Percentiles rank a stretch among this genome's conserved stretches.
These are phyloP conservation scores for Epichloe gansuensis DNA, from an alignment of 2,329 filamentous ascomycete species.

Conservation along the genomic window DNA sequence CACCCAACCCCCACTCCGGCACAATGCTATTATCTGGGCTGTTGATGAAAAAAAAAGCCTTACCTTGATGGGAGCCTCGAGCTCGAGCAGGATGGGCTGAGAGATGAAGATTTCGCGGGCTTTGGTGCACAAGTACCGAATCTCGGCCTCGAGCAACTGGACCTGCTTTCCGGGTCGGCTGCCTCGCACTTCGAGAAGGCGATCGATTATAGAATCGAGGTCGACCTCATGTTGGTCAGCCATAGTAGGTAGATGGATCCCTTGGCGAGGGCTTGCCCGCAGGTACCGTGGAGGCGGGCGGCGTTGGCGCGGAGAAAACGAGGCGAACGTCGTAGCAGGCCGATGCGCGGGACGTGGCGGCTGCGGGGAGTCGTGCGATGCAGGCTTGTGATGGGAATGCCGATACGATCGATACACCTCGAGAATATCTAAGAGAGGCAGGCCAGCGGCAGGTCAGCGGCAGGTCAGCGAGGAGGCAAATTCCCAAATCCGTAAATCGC, in stretches of 20 bases:
- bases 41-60: conserved; percentile 13
- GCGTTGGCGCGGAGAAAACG: conserved; percentile 13
- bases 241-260: conserved; percentile 33
- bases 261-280: conserved; percentile 27
- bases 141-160: conserved; percentile 90
- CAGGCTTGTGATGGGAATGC: conserved; percentile 11
- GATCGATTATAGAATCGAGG: conserved; percentile 98
- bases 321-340: conserved; percentile 15
- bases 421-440: conserved; percentile 12
- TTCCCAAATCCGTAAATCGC: background rate
- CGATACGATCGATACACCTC: conserved; percentile 21
- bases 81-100: conserved; percentile 92
- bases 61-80: conserved; percentile 99
- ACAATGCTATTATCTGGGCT: too few relatives aligned
- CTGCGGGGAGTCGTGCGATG: conserved; percentile 17
- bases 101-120: conserved; percentile 99
- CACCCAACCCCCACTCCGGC: too few relatives aligned
- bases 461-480: background rate
- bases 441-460: background rate
- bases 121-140: conserved; percentile 95
- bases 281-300: conserved; percentile 15
- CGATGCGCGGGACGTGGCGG: conserved; percentile 18
- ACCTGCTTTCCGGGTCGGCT: conserved; percentile 98
- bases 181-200: conserved; percentile 91
- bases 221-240: conserved; percentile 76